A percentile compares a stretch with the other conserved stretches of the same genome.
phyloP scores from a whole-genome alignment of 2,329 filamentous ascomycete species.

The Trichoderma afroharzianum region DNA sequence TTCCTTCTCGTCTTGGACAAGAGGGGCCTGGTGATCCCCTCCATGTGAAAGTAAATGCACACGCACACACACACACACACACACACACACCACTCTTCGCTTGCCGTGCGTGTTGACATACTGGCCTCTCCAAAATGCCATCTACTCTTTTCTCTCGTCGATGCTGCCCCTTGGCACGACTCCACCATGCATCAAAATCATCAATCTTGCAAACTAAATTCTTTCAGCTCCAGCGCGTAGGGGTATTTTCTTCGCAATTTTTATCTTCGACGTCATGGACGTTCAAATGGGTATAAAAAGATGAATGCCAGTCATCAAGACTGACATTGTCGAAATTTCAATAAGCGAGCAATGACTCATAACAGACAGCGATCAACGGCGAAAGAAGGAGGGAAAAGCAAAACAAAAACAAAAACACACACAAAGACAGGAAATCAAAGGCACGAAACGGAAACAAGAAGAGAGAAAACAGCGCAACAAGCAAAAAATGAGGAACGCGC shows the following conservation, averaged over 20 bases:
- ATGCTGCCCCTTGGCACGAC: not conserved
- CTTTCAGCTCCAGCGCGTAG: constrained; percentile 26
- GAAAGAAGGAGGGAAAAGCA: constrained; percentile 21
- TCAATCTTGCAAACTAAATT: constrained; percentile 27
- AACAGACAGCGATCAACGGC: constrained; percentile 15
- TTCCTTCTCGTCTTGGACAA: not conserved
- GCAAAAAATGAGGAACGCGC: constrained; percentile 10
- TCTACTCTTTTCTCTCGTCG: not conserved
- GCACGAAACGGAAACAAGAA: constrained; percentile 19
- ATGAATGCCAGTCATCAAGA: constrained; percentile 35
- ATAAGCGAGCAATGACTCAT: constrained; percentile 22
- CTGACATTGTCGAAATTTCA: constrained; percentile 25
- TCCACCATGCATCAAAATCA: constrained; percentile 14
- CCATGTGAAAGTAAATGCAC: not conserved
- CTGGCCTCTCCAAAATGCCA: not conserved
- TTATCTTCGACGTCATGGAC: constrained; percentile 30
- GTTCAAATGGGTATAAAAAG: constrained; percentile 36
- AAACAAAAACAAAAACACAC: constrained; percentile 2
- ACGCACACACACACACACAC: not conserved
- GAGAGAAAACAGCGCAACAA: not conserved
- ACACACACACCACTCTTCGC: not conserved
- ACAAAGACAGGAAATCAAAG: constrained; percentile 21
- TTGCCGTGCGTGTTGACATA: not conserved
- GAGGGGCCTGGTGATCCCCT: not conserved
- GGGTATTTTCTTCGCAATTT: constrained; percentile 34